These are phyloP conservation scores for Paramyrothecium sp. DNA, from an alignment of 2,329 filamentous ascomycete genomes.

Conservation along the genomic window DNA sequence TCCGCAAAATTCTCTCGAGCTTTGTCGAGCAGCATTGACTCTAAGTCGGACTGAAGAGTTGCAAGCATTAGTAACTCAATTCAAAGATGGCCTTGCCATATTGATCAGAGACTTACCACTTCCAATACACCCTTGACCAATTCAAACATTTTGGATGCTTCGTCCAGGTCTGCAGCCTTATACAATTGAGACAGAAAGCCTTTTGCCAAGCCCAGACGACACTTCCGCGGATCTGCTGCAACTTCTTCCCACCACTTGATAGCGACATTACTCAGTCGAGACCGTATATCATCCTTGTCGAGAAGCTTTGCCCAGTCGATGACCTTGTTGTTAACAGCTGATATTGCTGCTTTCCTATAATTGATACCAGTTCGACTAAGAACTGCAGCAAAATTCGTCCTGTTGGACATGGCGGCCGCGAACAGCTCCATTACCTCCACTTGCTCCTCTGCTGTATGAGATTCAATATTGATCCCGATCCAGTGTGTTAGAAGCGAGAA, in stretches of 20 bases:
- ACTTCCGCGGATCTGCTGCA: conserved; percentile 12
- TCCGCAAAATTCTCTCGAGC: conserved; percentile 13
- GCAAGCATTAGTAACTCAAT: background rate
- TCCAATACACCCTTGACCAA: no score
- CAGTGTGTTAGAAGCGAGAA: conserved; percentile 16
- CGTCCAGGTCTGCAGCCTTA: conserved; percentile 2
- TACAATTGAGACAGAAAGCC: conserved; percentile 14
- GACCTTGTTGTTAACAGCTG: conserved; percentile 5
- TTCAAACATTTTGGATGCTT: conserved; percentile 2
- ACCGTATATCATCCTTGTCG: conserved; percentile 1
- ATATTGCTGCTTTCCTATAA: conserved; percentile 3
- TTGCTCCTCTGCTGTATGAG: conserved; percentile 11
- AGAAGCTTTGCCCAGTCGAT: conserved; percentile 13
- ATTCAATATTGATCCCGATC: conserved; percentile 5
- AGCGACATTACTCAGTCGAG: conserved; percentile 7
- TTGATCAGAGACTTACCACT: no score
- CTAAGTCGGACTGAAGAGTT: conserved; percentile 10
- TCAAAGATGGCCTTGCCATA: no score
- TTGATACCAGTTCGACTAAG: conserved; percentile 4
- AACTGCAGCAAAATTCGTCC: conserved; percentile 10
- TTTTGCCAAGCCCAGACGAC: conserved; percentile 11
- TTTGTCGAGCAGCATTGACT: conserved; percentile 9
- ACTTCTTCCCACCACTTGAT: conserved; percentile 17
- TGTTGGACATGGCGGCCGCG: conserved; percentile 12
- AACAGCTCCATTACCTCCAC: conserved; percentile 19